Base-by-base conservation (phyloP, 495 filamentous ascomycete genomes). In the Neurospora sp. region DNA sequence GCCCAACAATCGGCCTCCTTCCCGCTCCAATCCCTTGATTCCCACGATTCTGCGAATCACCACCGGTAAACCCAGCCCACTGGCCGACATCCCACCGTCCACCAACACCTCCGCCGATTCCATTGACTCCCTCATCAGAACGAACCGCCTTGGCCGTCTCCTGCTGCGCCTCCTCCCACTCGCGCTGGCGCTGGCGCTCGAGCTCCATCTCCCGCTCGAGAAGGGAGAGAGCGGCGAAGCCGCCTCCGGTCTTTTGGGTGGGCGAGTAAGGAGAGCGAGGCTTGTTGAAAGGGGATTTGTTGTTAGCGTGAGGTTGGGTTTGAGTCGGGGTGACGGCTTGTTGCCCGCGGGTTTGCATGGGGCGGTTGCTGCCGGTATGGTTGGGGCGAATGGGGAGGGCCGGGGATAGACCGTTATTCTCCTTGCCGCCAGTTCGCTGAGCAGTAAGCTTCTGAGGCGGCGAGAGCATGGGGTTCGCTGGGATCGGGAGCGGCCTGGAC, bases 161-260 rank as follows among this genome's bases (percentile, higher is more conserved):
- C 73, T 91, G 88, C 82, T 98, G 96, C n/a, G 88, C 87, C 72
- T 95, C 92, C 77, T 98, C 96, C 96, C 96, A 99, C 77, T 99
- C 96, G 70, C 88, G 86, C 83, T 99, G 96, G 45, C 95, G 87
- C 80, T 97, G 92, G 13, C 96, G 88, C 82, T 99, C 96, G 75
- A 92, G 88, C 81, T 99, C 96, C 93, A 98, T 97, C 80, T 99
- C 96, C 28, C 94, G 90, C 82, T 97, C 94, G 1, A 98, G 86
- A 7, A 99, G 86, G 4, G 92, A 93, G 81, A 93, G 94, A 71
- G 87, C 87, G 1, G 92, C 91, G 90, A 91, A 93, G 0, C 91
- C 91, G 69, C 88, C 90, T 4, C 48, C 48, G 1, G 92, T 90
- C 74, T 90, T 90, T 66, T 91, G 90, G 70, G 85, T 80, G 76